Evolutionary conservation across 768 basidiomycete genomes (phyloP).

Genomic region (Suillus plorans): DNA sequence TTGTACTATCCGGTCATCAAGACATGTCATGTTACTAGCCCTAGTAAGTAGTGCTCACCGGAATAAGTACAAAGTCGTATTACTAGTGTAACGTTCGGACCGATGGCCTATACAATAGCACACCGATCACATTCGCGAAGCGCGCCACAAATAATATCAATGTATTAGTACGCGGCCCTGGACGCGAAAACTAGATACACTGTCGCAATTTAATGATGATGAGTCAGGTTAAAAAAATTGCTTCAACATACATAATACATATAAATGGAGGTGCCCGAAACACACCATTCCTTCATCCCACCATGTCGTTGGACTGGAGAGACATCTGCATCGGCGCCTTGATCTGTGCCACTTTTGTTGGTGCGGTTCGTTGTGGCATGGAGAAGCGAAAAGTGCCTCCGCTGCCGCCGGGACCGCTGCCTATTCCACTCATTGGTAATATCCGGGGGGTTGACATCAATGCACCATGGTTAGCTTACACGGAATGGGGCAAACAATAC

Average conservation of each 20-base stretch:
- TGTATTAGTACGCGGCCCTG: not conserved
- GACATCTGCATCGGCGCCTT: slow-evolving; percentile 13
- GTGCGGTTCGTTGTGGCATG: slow-evolving; percentile 2
- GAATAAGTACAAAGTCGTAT: not conserved
- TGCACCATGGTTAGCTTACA: slow-evolving; percentile 22
- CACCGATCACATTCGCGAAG: no score
- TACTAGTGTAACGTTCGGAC: no score
- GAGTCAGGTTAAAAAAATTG: not conserved
- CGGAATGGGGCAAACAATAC: slow-evolving; percentile 17
- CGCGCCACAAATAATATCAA: no score
- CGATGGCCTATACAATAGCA: no score
- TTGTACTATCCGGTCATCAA: not conserved
- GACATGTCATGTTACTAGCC: no score
- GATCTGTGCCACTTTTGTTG: slow-evolving; percentile 12
- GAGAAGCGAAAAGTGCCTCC: slow-evolving; percentile 11
- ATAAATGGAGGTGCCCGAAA: not conserved
- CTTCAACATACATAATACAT: not conserved
- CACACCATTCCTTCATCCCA: not conserved
- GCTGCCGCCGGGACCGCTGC: slow-evolving; percentile 21
- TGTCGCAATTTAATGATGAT: not conserved
- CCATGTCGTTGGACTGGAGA: slow-evolving; percentile 9
- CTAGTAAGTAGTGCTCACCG: no score
- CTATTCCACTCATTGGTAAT: slow-evolving; percentile 21
- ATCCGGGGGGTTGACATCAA: slow-evolving; percentile 13
- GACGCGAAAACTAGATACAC: not conserved